Evolutionary conservation across 2,329 filamentous ascomycete genomes (phyloP).

Genomic region (Paraphaeosphaeria sporulosa): DNA sequence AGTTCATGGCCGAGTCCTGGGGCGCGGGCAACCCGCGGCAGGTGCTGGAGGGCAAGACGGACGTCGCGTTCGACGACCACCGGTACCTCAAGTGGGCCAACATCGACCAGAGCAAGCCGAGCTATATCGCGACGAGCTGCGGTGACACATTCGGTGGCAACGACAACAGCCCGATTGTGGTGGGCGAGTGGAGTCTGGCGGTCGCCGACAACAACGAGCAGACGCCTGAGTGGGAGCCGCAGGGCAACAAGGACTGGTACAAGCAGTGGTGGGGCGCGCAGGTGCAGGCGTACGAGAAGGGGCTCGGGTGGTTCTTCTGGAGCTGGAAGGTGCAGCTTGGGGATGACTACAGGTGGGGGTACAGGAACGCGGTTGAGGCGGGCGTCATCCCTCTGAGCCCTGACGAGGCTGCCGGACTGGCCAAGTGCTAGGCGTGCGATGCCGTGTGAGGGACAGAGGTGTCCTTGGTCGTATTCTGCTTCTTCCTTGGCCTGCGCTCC

Average conservation of each 20-base stretch:
- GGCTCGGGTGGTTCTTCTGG: constrained; percentile 67
- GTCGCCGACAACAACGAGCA: constrained; percentile 54
- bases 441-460: background rate
- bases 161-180: constrained; percentile 53
- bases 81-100: constrained; percentile 65
- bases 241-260: constrained; percentile 59
- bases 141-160: constrained; percentile 54
- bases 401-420: constrained; percentile 17
- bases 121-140: constrained; percentile 63
- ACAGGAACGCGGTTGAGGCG: constrained; percentile 47
- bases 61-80: constrained; percentile 65
- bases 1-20: constrained; percentile 63
- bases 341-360: constrained; percentile 60
- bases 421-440: constrained; percentile 14
- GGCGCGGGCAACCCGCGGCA: constrained; percentile 62
- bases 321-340: constrained; percentile 63
- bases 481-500: background rate
- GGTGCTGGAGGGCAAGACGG: constrained; percentile 52
- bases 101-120: constrained; percentile 54
- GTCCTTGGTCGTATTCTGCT: background rate
- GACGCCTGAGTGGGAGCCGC: constrained; percentile 51
- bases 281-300: constrained; percentile 62
- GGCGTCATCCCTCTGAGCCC: constrained; percentile 31
- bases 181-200: constrained; percentile 67
- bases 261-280: constrained; percentile 65